Base-by-base conservation (phyloP, 1,284 basidiomycete genomes). In the Cutaneotrichosporon sp. region DNA sequence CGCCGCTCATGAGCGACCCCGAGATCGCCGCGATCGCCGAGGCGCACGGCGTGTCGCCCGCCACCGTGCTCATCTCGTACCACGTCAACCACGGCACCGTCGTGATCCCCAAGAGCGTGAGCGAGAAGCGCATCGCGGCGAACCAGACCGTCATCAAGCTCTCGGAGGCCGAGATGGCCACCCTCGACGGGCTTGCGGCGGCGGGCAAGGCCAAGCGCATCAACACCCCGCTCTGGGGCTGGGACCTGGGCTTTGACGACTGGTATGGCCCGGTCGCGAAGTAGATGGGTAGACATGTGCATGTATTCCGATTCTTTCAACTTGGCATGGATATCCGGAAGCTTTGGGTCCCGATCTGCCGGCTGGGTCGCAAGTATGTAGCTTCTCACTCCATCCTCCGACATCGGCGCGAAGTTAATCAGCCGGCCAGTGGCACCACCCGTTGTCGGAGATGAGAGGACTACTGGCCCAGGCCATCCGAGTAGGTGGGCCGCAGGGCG, bases 21-120 rank as follows among this genome's bases (percentile, higher is more conserved):
- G 68, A 72, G 4, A 59, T 83, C 24, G 59, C 69, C 6, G 69
- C 73, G 52, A 63, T 82, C 33, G 74, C 79, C 0, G 68, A 79
- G 49, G 75, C 69, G 47, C 74, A 80, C 61, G 50, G 58, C 4
- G 71, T 69, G 53, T 64, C 69, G 6, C 74, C 79, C 6, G 82
- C 83, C 1, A 83, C 84, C 64, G 75, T 84, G 42, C 73, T 85
- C 63, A 77, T 84, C 55, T 69, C 82, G 29, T 84, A 82, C 82
- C 80, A 79, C 18, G 67, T 84, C 14, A 83, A 83, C 49, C 70
- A 80, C 70, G 80, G 81, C 54, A 78, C 71, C 62, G 69, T 83
- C 45, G 74, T 80, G 25, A 80, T 83, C 24, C 82, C 83, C 33
- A 84, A 84, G 67, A 80, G 79, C 5, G 82, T 82, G 49, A 81